Base-by-base conservation (phyloP, 768 basidiomycete genomes). In the Boletus barrowsii region DNA sequence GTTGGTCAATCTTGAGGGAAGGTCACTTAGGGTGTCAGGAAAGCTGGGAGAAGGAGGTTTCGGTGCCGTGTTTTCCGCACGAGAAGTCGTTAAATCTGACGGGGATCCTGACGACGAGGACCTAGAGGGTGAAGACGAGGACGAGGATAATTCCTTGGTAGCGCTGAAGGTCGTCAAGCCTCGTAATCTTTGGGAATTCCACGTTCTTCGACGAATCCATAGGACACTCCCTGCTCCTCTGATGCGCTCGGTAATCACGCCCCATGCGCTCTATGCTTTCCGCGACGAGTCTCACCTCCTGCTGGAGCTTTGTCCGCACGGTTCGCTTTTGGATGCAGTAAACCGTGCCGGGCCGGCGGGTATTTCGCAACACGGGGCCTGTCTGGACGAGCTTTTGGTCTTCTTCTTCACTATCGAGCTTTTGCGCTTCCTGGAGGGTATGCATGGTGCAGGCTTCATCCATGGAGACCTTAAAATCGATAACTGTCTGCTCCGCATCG, bases 391-490 rank as follows among this genome's bases (percentile, higher is more conserved):
- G 68, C 79, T 96, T 5, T 79, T 98, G 49, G 93, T 93, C 42
- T 82, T 96, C 68, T 99, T 98, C 80, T 99, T 98, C 80, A 79
- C 89, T 24, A 80, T 96, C 64, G 97, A 98, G 70, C 82, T 98
- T 7, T 72, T 98, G 37, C 86, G 86, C 26, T 72, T 90, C 10
- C 72, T 98, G 41, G 93, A 95, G 65, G 85, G 79, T 17, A 81
- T 98, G 68, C 97, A 98, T 68, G 53, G 66, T 15, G 75, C 79
- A 0, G 91, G 93, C 11, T 91, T 98, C 74, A 90, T 99, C 61
- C 97, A 99, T 64, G 96, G 97, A 32, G 97, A 99, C 73, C 80
- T 99, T 58, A 99, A 99, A 77, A 97, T 98, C 69, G 97, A 99
- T 74, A 99, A 99, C 73, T 97, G 95, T 68, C 80, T 99, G n/a